These are phyloP conservation scores for Phalaenopsis aphrodite DNA, from an alignment of 106 monocot species.

Conservation along the genomic window DNA sequence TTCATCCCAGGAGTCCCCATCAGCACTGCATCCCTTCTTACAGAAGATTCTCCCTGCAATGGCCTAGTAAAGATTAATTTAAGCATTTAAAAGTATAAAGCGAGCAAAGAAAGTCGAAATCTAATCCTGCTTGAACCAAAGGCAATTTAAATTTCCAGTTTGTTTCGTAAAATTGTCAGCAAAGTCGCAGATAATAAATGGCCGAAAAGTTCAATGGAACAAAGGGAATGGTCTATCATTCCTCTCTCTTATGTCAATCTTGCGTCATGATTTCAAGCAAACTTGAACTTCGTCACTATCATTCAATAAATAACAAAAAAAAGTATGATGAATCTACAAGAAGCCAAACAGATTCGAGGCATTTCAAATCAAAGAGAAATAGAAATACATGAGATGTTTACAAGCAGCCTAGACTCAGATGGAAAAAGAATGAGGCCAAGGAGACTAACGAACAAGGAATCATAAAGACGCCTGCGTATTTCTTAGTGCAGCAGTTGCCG, in stretches of 20 bases:
- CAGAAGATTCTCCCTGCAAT: slow-evolving; percentile 93
- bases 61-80: slow-evolving; percentile 7
- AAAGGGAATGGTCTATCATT: background rate
- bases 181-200: background rate
- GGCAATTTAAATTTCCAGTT: background rate
- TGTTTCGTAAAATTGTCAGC: background rate
- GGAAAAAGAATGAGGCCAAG: background rate
- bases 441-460: slow-evolving; percentile 66
- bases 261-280: background rate
- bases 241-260: background rate
- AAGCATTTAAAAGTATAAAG: slow-evolving; percentile 1
- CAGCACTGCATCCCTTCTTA: slow-evolving; percentile 89
- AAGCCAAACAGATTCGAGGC: background rate
- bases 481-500: slow-evolving; percentile 86
- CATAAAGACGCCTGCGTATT: slow-evolving; percentile 68
- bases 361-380: background rate
- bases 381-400: background rate
- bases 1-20: slow-evolving; percentile 84
- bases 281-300: background rate
- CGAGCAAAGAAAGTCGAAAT: slow-evolving; percentile 1
- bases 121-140: background rate
- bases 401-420: background rate
- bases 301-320: background rate
- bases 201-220: background rate
- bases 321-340: background rate